Base-by-base conservation (phyloP, 306 rosid genomes). In the Citrullus colocynthis region DNA sequence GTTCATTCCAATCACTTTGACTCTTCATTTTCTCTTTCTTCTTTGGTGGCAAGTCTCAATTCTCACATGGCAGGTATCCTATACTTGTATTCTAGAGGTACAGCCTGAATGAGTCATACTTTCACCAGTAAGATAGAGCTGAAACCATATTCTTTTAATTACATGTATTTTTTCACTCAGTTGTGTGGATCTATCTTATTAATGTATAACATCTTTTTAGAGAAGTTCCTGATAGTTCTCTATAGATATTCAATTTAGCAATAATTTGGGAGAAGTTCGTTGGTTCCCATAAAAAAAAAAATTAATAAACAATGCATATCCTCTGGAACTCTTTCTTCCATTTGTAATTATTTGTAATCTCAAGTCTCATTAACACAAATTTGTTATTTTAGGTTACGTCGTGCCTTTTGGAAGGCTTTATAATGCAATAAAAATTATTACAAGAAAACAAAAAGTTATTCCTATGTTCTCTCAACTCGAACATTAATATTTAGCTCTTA, bases 1-100 rank as follows among this genome's bases (percentile, higher is more conserved):
- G 63, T 80, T 86, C 76, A 48, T 39, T 75, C 67, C 74, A 69
- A 84, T 81, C 36, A 52, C 17, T 65, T 8, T 63, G 81, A 28
- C 28, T 52, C 32, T 67, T 24, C 79, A 67, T 80, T 75, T 7
- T 30, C 58, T 45, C 61, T 52, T 51, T 16, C 48, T 49, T 54
- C 9, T 39, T 67, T 67, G 52, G 74, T 39, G 74, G 34, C 17
- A 2, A 67, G 54, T 17, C 49, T 64, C 72, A 48, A 71, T 45
- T 45, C 76, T 71, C 76, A 45, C 45, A 24, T 70, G 39, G 28
- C 56, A 70, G 37, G 37, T 17, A 70, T 42, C 45, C 55, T 34
- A 34, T 36, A 36, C 39, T 36, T 36, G 5, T 36, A 36, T 36
- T 5, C 39, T 36, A 36, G 39, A 36, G 39, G 39, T 36, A 36